Evolutionary conservation across 1,284 basidiomycete species (phyloP).

Genomic region (Mycosarcoma mackinlayi): DNA sequence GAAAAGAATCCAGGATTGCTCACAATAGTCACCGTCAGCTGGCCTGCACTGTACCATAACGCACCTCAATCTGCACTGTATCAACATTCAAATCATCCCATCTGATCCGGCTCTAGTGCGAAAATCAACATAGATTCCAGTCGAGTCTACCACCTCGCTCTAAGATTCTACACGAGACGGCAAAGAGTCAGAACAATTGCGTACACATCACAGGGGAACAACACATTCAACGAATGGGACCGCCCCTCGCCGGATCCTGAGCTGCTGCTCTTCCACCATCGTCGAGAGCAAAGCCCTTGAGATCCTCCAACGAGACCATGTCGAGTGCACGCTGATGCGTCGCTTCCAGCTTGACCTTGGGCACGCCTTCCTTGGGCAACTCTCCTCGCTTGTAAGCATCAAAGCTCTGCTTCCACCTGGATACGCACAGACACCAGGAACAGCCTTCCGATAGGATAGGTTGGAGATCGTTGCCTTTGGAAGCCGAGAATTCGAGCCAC

Average conservation of each 20-base stretch:
- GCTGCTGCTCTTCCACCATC: constrained; percentile 3
- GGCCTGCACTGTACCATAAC: constrained; percentile 9
- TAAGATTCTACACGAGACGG: not conserved
- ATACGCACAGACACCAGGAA: constrained; percentile 58
- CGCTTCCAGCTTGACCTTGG: constrained; percentile 49
- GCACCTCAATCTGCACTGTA: constrained; percentile 10
- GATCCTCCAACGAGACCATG: constrained; percentile 43
- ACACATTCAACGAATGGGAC: constrained; percentile 34
- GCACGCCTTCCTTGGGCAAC: constrained; percentile 71
- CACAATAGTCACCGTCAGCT: not conserved
- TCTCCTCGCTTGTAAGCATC: constrained; percentile 83
- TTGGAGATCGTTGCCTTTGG: constrained; percentile 55
- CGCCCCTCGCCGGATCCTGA: constrained; percentile 32
- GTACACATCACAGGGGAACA: too few species aligned
- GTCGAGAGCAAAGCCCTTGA: constrained; percentile 36
- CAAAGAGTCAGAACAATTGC: not conserved
- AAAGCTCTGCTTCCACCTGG: constrained; percentile 75
- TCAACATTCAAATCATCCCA: not conserved
- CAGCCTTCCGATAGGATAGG: constrained; percentile 52
- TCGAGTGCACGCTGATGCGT: constrained; percentile 50
- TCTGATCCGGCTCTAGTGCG: too few species aligned
- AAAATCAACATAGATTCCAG: too few species aligned
- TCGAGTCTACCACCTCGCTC: too few species aligned
- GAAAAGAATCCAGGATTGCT: too few species aligned
- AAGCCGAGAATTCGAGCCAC: constrained; percentile 53